Evolutionary conservation across 495 filamentous ascomycete genomes (phyloP).

Genomic region (Aspergillus incahuasiensis): DNA sequence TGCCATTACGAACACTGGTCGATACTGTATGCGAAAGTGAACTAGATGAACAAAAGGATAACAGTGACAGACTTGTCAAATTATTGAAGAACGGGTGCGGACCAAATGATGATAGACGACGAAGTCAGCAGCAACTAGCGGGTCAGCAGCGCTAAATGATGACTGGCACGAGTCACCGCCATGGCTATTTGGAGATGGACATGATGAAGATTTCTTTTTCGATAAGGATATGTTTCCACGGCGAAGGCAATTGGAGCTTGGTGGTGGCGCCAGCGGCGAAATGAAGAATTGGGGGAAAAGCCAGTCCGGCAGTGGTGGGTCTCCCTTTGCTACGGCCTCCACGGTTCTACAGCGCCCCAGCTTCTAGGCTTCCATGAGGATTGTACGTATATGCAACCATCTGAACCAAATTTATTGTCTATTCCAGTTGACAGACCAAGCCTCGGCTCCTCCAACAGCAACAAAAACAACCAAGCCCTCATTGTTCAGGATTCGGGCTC

Average conservation of each 20-base stretch:
- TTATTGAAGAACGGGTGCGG: not conserved
- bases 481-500: not conserved
- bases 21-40: not conserved
- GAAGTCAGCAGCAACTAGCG: not conserved
- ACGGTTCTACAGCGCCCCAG: not conserved
- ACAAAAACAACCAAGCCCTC: too few species aligned
- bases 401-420: not conserved
- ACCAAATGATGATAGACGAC: not conserved
- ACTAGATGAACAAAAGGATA: not conserved
- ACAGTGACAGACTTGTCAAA: not conserved
- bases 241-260: not conserved
- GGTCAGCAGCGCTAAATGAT: not conserved
- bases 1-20: slow-evolving; percentile 22
- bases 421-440: not conserved
- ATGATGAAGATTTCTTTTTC: not conserved
- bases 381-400: not conserved
- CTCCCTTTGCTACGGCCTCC: not conserved
- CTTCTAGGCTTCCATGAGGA: not conserved
- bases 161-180: not conserved
- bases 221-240: not conserved
- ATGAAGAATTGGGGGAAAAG: not conserved
- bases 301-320: too few species aligned
- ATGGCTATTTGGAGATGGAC: not conserved
- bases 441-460: not conserved
- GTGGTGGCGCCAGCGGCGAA: not conserved